Evolutionary conservation across 169 alveolate species (phyloP), one percentile per base, ranked within the genome.

Genomic region (Toxoplasma gondii): DNA sequence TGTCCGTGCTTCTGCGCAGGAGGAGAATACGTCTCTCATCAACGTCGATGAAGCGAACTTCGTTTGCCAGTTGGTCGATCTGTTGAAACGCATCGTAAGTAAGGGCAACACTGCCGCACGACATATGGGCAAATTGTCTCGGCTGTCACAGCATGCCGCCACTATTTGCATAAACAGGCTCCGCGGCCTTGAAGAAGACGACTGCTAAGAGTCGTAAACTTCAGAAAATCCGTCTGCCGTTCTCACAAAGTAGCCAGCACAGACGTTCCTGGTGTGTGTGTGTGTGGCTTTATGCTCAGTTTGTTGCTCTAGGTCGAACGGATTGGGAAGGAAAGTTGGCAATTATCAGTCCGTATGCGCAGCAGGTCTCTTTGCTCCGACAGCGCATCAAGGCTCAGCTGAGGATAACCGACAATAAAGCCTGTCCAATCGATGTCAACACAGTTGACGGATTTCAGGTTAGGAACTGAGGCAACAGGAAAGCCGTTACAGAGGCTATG

Each of bases 391-490:
- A 92, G 74, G 94, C 92, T 9, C 87, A 92, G 44, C 95, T 92
- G 41, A 91, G 95, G 64, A 38, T 94, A 36, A 44, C 94, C 54
- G 93, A 81, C n/a, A 88, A 88, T 88, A 82, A 91, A 87, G 34
- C 94, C 69, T 94, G 96, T 38, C 97, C 97, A 44, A 91, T 96
- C 29, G 97, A 95, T 36, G 96, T 96, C 88, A 96, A 96, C 84
- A 96, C 97, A 22, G 97, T 96, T 58, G 97, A 96, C 86, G 97
- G 97, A 22, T 96, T 96, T 94, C 97, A 96, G 95, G 97, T 95
- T 58, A n/a, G 67, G 0, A 78, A 69, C 58, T 27, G 12, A 12
- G 64, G 38, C 38, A 16, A 12, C 12, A 49, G 58, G 58, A 12
- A 4, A 7, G 58, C 58, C 22, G 58, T 49, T 12, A 12, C 58